Percentiles rank a stretch among this genome's conserved stretches.
Conservation (phyloP, 352 stramenopile genomes). For the Pythium rishiriense region DNA sequence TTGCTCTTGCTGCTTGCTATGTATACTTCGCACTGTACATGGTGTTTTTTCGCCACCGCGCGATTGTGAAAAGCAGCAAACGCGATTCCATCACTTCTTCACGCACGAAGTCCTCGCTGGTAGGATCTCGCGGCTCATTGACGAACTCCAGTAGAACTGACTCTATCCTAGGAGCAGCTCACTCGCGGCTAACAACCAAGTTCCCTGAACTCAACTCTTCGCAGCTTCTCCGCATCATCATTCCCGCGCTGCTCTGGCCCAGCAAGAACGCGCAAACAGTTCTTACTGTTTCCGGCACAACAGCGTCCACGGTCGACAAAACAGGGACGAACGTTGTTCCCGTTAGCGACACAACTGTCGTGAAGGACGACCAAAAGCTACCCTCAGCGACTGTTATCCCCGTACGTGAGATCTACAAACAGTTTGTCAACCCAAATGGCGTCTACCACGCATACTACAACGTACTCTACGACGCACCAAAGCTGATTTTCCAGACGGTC, state of each 20-base stretch:
- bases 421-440: conserved; percentile 14
- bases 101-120: neutral
- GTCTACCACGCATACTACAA: conserved; percentile 23
- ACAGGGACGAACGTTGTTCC: neutral
- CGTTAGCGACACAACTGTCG: neutral
- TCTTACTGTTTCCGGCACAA: neutral
- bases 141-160: neutral
- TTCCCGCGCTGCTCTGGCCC: conserved; percentile 4
- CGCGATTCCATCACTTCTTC: neutral
- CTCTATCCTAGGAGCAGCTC: neutral
- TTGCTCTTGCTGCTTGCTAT: conserved; percentile 37
- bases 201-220: conserved; percentile 11
- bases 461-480: conserved; percentile 31
- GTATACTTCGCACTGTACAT: conserved; percentile 32
- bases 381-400: neutral
- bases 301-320: neutral
- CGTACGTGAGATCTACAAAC: conserved; percentile 6
- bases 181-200: neutral
- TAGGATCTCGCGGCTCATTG: neutral
- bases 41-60: conserved; percentile 15
- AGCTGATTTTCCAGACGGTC: conserved; percentile 45
- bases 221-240: conserved; percentile 7
- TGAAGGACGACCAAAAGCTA: neutral
- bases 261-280: neutral
- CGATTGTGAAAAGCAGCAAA: neutral